Evolutionary conservation across 192 early-diverging fungal species (phyloP).

Genomic region (Backusella liffmaniae): DNA sequence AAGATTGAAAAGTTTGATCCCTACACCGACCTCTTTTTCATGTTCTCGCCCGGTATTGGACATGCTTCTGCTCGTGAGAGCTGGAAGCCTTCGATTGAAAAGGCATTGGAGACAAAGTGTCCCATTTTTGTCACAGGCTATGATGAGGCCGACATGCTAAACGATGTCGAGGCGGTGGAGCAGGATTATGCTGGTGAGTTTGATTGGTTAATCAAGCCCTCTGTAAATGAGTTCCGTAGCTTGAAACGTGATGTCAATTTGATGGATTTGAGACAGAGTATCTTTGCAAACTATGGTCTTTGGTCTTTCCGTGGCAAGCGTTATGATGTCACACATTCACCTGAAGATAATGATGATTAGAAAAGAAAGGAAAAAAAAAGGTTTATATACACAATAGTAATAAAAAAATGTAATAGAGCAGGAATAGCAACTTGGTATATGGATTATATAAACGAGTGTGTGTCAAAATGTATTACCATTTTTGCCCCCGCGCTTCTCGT

Average conservation of each 20-base stretch:
- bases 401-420: neutral
- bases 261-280: conserved; percentile 66
- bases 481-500: neutral
- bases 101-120: conserved; percentile 73
- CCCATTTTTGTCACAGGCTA: conserved; percentile 77
- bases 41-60: conserved; percentile 75
- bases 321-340: conserved; percentile 63
- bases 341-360: conserved; percentile 22
- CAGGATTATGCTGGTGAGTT: conserved; percentile 57
- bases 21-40: conserved; percentile 74
- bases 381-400: neutral
- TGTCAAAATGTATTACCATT: too few species aligned
- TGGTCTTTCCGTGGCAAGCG: conserved; percentile 78
- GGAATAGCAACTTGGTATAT: neutral
- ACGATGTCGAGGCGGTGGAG: conserved; percentile 57
- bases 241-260: conserved; percentile 73
- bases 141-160: conserved; percentile 65
- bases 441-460: too few species aligned
- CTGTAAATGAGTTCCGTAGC: conserved; percentile 64
- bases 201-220: conserved; percentile 73
- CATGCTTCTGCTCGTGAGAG: conserved; percentile 56
- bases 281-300: conserved; percentile 78
- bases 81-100: conserved; percentile 67
- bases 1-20: conserved; percentile 68
- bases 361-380: neutral